Evolutionary conservation across 2,329 filamentous ascomycete genomes (phyloP).

Genomic region (Corinectria fuckeliana): DNA sequence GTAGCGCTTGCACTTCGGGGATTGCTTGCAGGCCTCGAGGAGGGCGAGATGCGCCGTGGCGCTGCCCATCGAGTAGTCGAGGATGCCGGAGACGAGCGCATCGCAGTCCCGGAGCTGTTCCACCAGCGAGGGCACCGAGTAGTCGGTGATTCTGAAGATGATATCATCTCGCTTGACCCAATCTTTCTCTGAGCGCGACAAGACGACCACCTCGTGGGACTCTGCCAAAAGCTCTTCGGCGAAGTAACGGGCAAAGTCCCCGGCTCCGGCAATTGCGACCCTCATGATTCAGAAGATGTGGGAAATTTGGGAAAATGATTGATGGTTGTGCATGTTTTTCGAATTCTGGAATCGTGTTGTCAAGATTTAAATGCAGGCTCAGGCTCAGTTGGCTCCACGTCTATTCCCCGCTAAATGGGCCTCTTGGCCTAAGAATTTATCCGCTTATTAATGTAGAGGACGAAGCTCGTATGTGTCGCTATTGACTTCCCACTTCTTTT

Average conservation of each 20-base stretch:
- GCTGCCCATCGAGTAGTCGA: not conserved
- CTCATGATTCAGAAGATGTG: not conserved
- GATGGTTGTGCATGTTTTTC: too few species aligned
- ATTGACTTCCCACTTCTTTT: too few species aligned
- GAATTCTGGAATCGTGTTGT: too few species aligned
- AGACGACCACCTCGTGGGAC: not conserved
- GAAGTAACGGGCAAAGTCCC: constrained; percentile 3
- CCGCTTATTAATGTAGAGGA: too few species aligned
- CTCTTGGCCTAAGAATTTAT: too few species aligned
- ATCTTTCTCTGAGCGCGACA: not conserved
- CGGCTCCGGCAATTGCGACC: constrained; percentile 8
- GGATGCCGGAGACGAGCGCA: constrained; percentile 4
- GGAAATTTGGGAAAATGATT: too few species aligned
- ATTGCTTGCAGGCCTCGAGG: constrained; percentile 3
- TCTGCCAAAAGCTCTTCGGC: constrained; percentile 2
- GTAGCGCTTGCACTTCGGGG: constrained; percentile 11
- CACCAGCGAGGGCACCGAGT: not conserved
- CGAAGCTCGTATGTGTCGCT: too few species aligned
- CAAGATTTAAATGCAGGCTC: too few species aligned
- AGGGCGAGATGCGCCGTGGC: not conserved
- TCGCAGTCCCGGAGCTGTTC: not conserved
- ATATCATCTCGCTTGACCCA: not conserved
- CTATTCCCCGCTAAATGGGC: too few species aligned
- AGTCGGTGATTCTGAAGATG: not conserved
- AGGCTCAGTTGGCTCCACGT: too few species aligned